phyloP scores from a whole-genome alignment of 495 filamentous ascomycete genomes.

The Hypoxylon lienhwacheense region DNA sequence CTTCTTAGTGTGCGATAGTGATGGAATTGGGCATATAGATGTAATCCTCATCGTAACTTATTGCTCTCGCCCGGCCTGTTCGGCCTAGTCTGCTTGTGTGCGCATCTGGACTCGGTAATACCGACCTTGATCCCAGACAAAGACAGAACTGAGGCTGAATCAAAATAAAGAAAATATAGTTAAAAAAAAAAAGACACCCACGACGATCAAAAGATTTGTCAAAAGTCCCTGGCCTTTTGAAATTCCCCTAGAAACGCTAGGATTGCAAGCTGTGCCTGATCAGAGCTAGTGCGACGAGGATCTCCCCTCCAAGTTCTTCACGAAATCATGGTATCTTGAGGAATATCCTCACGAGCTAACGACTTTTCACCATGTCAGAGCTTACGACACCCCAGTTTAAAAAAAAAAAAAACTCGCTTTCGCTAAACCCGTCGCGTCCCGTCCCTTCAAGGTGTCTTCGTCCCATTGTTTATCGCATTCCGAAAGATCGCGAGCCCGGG shows the following conservation, averaged over 20 bases:
- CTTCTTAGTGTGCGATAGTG: conserved; percentile 7
- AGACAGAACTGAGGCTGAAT: conserved; percentile 17
- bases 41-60: conserved; percentile 2
- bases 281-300: conserved; percentile 11
- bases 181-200: too few species aligned
- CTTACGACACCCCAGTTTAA: conserved; percentile 14
- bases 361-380: neutral
- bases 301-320: too few species aligned
- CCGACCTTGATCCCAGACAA: conserved; percentile 10
- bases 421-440: conserved; percentile 23
- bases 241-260: conserved; percentile 18
- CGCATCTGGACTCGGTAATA: conserved; percentile 6
- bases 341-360: conserved; percentile 2
- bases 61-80: conserved; percentile 1
- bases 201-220: conserved; percentile 23
- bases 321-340: conserved; percentile 4
- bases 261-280: conserved; percentile 12
- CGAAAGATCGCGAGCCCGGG: conserved; percentile 11
- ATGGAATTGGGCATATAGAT: too few species aligned
- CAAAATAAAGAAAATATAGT: too few species aligned
- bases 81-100: conserved; percentile 4
- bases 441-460: conserved; percentile 25
- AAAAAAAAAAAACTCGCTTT: conserved; percentile 23
- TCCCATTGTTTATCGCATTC: too few species aligned
- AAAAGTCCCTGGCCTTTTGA: conserved; percentile 22